Conservation (phyloP, 2,329 filamentous ascomycete genomes). For the Phoma herbarum region DNA sequence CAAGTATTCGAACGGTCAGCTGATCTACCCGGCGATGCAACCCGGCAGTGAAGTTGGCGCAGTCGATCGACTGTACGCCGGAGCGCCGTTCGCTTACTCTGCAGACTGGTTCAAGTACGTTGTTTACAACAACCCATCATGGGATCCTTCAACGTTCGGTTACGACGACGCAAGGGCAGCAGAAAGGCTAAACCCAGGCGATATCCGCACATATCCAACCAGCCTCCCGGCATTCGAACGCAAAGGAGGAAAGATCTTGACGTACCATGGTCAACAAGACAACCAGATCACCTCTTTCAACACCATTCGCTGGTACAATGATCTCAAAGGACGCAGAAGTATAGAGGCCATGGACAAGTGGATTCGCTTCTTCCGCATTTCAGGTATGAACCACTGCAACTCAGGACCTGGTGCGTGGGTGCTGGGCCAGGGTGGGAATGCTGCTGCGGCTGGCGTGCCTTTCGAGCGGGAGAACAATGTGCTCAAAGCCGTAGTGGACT, state of each 20-base stretch:
- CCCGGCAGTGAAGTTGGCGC: constrained; percentile 57
- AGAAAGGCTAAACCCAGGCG: constrained; percentile 46
- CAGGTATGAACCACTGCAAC: constrained; percentile 62
- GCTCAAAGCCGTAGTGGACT: constrained; percentile 55
- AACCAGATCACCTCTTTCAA: constrained; percentile 56
- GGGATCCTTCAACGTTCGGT: constrained; percentile 31
- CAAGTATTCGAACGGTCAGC: constrained; percentile 51
- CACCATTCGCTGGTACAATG: constrained; percentile 57
- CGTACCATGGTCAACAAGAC: constrained; percentile 56
- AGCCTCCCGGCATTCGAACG: constrained; percentile 43
- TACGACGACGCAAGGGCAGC: constrained; percentile 40
- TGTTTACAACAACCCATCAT: constrained; percentile 51
- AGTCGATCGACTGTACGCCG: constrained; percentile 48
- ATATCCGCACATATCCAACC: constrained; percentile 50
- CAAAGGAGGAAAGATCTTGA: constrained; percentile 56
- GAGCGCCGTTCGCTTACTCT: constrained; percentile 50
- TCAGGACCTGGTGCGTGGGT: constrained; percentile 57
- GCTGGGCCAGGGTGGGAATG: constrained; percentile 38
- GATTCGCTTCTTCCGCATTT: constrained; percentile 61
- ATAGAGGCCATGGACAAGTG: constrained; percentile 40
- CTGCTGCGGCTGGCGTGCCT: constrained; percentile 27
- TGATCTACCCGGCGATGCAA: constrained; percentile 60
- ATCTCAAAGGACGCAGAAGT: constrained; percentile 39
- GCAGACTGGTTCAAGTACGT: constrained; percentile 57
- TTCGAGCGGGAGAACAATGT: constrained; percentile 31